A percentile compares a stretch with the other conserved stretches of the same genome.
phyloP scores from a whole-genome alignment of 23 red algal genomes.

The Pyropia yezoensis region DNA sequence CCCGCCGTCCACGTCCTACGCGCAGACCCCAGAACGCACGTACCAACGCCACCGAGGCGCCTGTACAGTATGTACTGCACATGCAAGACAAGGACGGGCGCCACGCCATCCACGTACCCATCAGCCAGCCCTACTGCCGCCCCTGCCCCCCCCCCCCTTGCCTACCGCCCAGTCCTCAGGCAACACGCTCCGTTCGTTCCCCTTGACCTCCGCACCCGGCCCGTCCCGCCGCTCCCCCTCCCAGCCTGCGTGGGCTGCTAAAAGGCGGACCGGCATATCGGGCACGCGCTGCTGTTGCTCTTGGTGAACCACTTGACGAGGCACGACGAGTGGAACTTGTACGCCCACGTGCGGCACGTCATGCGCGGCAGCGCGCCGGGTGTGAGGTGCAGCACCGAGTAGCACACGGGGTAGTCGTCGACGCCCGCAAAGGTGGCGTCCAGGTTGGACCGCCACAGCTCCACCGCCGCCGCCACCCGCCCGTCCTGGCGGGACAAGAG shows the following conservation, averaged over 20 bases:
- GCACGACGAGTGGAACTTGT: conserved; percentile 76
- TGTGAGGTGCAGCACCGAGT: conserved; percentile 66
- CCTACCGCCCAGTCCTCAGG: too few relatives aligned
- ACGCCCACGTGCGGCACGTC: conserved; percentile 59
- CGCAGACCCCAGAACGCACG: too few relatives aligned
- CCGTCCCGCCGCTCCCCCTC: neutral
- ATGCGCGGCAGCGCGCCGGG: conserved; percentile 45
- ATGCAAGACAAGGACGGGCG: too few relatives aligned
- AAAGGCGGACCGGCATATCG: conserved; percentile 47
- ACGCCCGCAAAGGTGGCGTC: conserved; percentile 61
- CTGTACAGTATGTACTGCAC: too few relatives aligned
- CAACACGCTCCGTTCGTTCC: too few relatives aligned
- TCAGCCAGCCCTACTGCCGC: too few relatives aligned
- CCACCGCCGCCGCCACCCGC: conserved; percentile 61
- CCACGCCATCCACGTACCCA: too few relatives aligned
- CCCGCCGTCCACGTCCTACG: too few relatives aligned
- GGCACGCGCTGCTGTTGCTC: conserved; percentile 53
- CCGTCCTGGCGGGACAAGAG: conserved; percentile 56
- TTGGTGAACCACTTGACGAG: conserved; percentile 49
- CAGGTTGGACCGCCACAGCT: conserved; percentile 67
- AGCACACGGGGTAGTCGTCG: conserved; percentile 91
- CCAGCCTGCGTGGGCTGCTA: neutral
- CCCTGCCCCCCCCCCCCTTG: too few relatives aligned
- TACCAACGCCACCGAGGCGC: too few relatives aligned
- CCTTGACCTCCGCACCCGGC: neutral